phyloP scores from a whole-genome alignment of 768 basidiomycete genomes.

The Lentinula aciculospora region DNA sequence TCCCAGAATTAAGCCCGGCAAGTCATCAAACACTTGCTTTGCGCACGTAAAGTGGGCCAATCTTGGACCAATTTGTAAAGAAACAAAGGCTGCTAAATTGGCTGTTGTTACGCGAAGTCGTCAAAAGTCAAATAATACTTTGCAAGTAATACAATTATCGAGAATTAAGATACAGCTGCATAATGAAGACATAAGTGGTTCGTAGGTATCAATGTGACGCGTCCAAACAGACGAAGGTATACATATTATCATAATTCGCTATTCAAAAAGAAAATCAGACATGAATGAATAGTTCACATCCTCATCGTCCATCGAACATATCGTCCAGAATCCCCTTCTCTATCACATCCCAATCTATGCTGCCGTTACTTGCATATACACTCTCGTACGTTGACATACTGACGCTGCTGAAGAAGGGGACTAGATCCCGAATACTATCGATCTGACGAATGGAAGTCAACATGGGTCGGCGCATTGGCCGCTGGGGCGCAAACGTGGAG shows the following conservation, averaged over 20 bases:
- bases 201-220: constrained; percentile 2
- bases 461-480: constrained; percentile 67
- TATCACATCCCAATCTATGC: constrained; percentile 85
- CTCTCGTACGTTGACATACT: constrained; percentile 89
- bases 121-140: too few species aligned
- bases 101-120: too few species aligned
- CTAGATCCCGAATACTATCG: constrained; percentile 77
- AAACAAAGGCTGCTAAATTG: too few species aligned
- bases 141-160: not conserved
- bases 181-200: not conserved
- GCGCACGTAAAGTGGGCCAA: not conserved
- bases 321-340: constrained; percentile 79
- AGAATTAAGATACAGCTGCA: not conserved
- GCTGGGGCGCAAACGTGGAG: not conserved
- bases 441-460: constrained; percentile 66
- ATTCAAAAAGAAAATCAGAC: not conserved
- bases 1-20: not conserved
- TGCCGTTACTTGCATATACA: constrained; percentile 76
- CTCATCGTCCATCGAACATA: constrained; percentile 79
- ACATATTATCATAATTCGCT: not conserved
- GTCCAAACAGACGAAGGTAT: not conserved
- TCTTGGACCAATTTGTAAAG: not conserved
- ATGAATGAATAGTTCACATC: not conserved
- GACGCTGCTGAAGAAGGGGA: constrained; percentile 87
- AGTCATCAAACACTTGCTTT: not conserved